Conservation (phyloP, 108 stramenopile genomes). For the Hondaea fermentalgiana region DNA sequence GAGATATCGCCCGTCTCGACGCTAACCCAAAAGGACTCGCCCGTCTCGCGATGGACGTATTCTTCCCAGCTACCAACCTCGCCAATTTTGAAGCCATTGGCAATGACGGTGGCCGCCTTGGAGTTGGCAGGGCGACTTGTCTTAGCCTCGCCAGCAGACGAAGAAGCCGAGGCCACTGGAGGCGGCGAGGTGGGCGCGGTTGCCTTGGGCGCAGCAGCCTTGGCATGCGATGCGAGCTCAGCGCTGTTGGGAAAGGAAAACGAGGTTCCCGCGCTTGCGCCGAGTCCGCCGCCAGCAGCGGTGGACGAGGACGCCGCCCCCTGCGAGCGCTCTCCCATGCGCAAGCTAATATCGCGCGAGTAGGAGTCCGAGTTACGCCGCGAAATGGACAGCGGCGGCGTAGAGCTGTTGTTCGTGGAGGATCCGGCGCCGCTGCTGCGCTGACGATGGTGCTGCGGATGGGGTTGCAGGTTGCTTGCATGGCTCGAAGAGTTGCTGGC, state of each 20-base stretch:
- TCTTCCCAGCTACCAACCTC: neutral
- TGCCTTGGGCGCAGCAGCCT: neutral
- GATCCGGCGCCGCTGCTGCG: too few species aligned
- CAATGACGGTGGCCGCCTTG: neutral
- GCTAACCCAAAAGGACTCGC: neutral
- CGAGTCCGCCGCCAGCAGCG: neutral
- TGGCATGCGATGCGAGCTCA: neutral
- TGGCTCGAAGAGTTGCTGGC: neutral
- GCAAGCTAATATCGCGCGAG: neutral
- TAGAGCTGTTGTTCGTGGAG: neutral
- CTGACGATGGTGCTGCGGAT: too few species aligned
- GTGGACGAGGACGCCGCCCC: neutral
- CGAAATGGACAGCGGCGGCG: neutral
- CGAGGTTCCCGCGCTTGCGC: neutral
- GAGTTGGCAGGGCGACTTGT: neutral
- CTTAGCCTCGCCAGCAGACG: neutral
- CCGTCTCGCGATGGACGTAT: neutral
- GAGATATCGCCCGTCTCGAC: neutral
- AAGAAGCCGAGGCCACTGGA: neutral
- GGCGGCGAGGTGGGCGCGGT: neutral
- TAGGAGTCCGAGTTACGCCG: neutral
- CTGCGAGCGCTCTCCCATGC: neutral
- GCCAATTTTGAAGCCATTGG: slow-evolving; percentile 9
- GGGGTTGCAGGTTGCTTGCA: neutral
- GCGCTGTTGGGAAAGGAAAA: neutral